Evolutionary conservation across 2,329 filamentous ascomycete species (phyloP), one percentile per base, ranked within the genome.

Genomic region (Calonectria pauciramosa): DNA sequence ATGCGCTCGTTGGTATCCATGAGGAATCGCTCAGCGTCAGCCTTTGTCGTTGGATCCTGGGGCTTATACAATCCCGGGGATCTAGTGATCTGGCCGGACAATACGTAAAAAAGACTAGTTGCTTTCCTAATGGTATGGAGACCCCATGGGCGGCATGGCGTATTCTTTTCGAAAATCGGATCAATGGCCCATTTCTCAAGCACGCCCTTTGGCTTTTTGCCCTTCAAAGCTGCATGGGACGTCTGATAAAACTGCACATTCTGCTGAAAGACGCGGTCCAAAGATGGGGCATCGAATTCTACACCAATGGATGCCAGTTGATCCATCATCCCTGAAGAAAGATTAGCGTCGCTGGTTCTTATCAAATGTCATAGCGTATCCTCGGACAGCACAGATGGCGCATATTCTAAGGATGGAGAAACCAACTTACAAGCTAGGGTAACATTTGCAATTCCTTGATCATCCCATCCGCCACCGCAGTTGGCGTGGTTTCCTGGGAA

Each of bases 401-500:
- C 34, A 14, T 18, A 38, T 14, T 6, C 49, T 4, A 8, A 6
- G 13, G 16, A 30, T 10, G 23, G 26, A 10, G 34, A 6, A 18
- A 20, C 47, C n/a, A n/a, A 79, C 86, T 77, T 78, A 86, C 86
- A 87, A 23, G 84, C 82, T 60, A 87, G 81, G 28, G 83, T 83
- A 20, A 83, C 82, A 68, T 87, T 85, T 4, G 86, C 82, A 26
- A 87, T 84, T 56, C 87, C 87, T 74, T 89, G 86, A 63, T 90
- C 89, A 7, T 84, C 81, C 90, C 90, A 94, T 2, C 93, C 93
- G 38, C 93, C 93, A 6, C 93, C 93, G 60, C 94, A 91, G 78
- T 95, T 94, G 14, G 88, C 91, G 81, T 96, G 94, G 65, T 90
- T 91, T 9, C 94, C 94, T 0, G 94, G 92, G 79, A 96, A 95